Evolutionary conservation across 1,284 basidiomycete genomes (phyloP).

Genomic region (Sparassis latifolia): DNA sequence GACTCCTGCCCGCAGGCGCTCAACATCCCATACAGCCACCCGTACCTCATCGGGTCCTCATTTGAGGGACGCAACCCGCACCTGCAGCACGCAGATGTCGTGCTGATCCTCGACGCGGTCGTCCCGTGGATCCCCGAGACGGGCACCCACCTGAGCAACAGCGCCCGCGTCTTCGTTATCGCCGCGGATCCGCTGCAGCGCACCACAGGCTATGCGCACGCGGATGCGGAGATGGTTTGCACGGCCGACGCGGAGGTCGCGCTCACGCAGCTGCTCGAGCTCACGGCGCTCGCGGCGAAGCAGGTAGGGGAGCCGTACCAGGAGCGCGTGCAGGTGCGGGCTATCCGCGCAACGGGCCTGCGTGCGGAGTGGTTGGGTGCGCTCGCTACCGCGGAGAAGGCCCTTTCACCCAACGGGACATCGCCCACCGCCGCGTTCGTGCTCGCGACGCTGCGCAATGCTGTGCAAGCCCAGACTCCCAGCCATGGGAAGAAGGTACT

Average conservation of each 20-base stretch:
- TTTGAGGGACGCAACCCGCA: slow-evolving; percentile 39
- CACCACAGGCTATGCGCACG: slow-evolving; percentile 46
- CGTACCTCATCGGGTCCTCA: slow-evolving; percentile 43
- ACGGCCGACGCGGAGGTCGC: slow-evolving; percentile 50
- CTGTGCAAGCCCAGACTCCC: slow-evolving; percentile 30
- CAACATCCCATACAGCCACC: slow-evolving; percentile 53
- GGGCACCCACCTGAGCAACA: slow-evolving; percentile 32
- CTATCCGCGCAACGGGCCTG: not conserved
- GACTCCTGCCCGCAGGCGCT: slow-evolving; percentile 44
- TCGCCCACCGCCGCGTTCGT: slow-evolving; percentile 42
- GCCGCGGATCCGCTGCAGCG: slow-evolving; percentile 59
- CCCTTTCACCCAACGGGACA: slow-evolving; percentile 12
- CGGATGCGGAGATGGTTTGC: slow-evolving; percentile 51
- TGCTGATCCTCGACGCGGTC: slow-evolving; percentile 58
- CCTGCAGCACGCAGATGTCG: slow-evolving; percentile 50
- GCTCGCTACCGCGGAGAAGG: slow-evolving; percentile 15
- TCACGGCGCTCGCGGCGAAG: slow-evolving; percentile 9
- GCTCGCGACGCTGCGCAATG: slow-evolving; percentile 39
- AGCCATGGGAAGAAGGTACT: slow-evolving; percentile 35
- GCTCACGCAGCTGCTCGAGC: slow-evolving; percentile 40
- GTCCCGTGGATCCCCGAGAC: slow-evolving; percentile 58
- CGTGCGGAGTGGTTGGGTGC: slow-evolving; percentile 12
- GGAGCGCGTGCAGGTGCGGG: not conserved
- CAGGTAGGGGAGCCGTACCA: slow-evolving; percentile 2
- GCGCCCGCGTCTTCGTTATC: slow-evolving; percentile 50